phyloP scores from a whole-genome alignment of 2,329 filamentous ascomycete genomes.

The Calonectria naviculata region DNA sequence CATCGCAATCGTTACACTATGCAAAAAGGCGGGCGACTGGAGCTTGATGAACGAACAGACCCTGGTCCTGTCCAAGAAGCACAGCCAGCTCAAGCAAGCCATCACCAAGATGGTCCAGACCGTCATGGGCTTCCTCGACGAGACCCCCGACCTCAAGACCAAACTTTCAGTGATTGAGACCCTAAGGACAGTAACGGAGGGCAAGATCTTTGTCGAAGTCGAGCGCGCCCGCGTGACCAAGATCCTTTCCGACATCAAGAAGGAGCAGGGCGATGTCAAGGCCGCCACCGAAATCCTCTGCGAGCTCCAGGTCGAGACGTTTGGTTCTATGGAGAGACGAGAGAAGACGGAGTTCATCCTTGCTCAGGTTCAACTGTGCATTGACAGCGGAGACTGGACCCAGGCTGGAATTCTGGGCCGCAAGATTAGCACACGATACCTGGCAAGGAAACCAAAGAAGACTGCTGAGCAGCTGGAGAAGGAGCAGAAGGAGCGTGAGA shows the following conservation, averaged over 20 bases:
- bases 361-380: slow-evolving; percentile 93
- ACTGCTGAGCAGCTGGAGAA: slow-evolving; percentile 89
- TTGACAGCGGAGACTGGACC: slow-evolving; percentile 95
- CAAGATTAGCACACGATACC: slow-evolving; percentile 97
- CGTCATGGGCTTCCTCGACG: slow-evolving; percentile 91
- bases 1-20: slow-evolving; percentile 90
- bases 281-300: slow-evolving; percentile 93
- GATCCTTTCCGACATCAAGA: slow-evolving; percentile 98
- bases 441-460: slow-evolving; percentile 91
- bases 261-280: slow-evolving; percentile 90
- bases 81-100: slow-evolving; percentile 99
- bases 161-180: slow-evolving; percentile 97
- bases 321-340: slow-evolving; percentile 95
- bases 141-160: slow-evolving; percentile 84
- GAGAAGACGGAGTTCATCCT: slow-evolving; percentile 99
- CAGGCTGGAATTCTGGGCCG: slow-evolving; percentile 93
- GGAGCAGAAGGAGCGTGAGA: slow-evolving; percentile 88
- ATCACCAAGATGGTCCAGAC: slow-evolving; percentile 99
- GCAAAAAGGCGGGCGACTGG: slow-evolving; percentile 95
- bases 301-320: slow-evolving; percentile 98
- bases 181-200: slow-evolving; percentile 94
- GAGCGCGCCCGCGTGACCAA: slow-evolving; percentile 95
- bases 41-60: slow-evolving; percentile 96
- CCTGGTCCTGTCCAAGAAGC: slow-evolving; percentile 96
- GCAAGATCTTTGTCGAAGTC: slow-evolving; percentile 99